Conservation (phyloP, 208 protist genomes). For the Herpetomonas samuelpessoai region DNA sequence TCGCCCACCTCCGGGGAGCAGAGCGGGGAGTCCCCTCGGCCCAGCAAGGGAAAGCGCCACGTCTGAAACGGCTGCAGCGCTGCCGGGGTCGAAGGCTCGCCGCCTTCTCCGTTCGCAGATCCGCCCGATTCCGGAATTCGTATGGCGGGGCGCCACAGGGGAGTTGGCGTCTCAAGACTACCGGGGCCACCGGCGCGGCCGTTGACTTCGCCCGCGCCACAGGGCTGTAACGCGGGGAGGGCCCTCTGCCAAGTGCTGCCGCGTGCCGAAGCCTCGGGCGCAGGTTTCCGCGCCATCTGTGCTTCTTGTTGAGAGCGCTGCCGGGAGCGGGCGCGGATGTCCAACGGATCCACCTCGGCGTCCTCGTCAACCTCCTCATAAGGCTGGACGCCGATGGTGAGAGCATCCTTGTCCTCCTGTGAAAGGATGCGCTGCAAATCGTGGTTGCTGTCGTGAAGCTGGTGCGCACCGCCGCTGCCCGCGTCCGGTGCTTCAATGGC, state of each 20-base stretch:
- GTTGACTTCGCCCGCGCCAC: too few relatives aligned
- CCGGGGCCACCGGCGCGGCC: too few relatives aligned
- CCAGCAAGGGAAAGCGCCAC: conserved; percentile 38
- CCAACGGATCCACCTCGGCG: conserved; percentile 10
- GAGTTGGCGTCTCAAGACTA: too few relatives aligned
- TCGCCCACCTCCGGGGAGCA: background rate
- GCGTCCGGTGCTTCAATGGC: background rate
- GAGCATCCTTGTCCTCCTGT: conserved; percentile 26
- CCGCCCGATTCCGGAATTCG: too few relatives aligned
- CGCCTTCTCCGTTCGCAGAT: background rate
- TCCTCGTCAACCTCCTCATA: conserved; percentile 33
- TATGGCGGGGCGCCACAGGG: too few relatives aligned
- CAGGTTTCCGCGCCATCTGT: too few relatives aligned
- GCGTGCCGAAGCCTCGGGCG: too few relatives aligned
- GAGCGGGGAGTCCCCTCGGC: conserved; percentile 9
- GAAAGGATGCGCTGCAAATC: conserved; percentile 42
- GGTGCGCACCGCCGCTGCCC: too few relatives aligned
- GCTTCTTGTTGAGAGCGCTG: too few relatives aligned
- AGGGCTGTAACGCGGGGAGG: too few relatives aligned
- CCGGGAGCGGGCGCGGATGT: too few relatives aligned
- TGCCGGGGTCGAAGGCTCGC: background rate
- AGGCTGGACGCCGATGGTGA: conserved; percentile 23
- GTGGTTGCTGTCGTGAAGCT: conserved; percentile 24
- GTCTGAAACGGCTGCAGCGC: conserved; percentile 24
- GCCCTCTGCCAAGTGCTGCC: too few relatives aligned